Evolutionary conservation across 2,329 filamentous ascomycete species (phyloP), one percentile per base, ranked within the genome.

Genomic region (Colletotrichum sp.): DNA sequence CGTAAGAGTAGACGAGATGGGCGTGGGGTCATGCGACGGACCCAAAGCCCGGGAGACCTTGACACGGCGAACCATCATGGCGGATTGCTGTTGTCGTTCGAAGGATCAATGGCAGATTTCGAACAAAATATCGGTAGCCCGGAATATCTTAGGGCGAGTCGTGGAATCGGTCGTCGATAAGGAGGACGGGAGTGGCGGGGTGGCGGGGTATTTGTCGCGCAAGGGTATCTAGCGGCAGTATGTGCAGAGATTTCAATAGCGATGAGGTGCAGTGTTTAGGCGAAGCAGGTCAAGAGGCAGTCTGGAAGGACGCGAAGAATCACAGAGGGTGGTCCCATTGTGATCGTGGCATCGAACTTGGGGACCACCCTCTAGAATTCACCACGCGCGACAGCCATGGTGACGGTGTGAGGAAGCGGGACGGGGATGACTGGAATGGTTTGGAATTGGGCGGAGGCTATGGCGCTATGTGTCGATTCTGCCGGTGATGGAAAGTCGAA

Each of bases 301-400:
- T 78, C 78, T 82, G 74, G 71, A 76, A 81, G 72, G 74, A 82
- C 82, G 80, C 84, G 82, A 81, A 79, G 82, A 81, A 82, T 85
- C 85, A 83, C 83, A 82, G 88, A 90, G 87, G 88, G 88, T 89
- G 88, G 88, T 88, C 86, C 89, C 90, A 91, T 91, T 83, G 86
- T 85, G 85, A 87, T 84, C 81, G 81, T 82, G 80, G 82, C 82
- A 82, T 83, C 84, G 82, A 85, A 80, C 81, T 74, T 65, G 82
- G 85, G 82, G 82, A 84, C 89, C 88, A 90, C 88, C 88, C 88
- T 89, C 87, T 90, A 91, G 78, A 87, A 87, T 77, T 85, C 86
- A 88, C 85, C 85, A 84, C 82, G 82, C 83, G 84, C 82, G 77
- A 84, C 67, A 44, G 72, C 74, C 74, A 79, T 77, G 44, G 52